A percentile compares a stretch with the other conserved stretches of the same genome.
phyloP scores from a whole-genome alignment of 2,329 filamentous ascomycete genomes.

The Bisporella sp. region DNA sequence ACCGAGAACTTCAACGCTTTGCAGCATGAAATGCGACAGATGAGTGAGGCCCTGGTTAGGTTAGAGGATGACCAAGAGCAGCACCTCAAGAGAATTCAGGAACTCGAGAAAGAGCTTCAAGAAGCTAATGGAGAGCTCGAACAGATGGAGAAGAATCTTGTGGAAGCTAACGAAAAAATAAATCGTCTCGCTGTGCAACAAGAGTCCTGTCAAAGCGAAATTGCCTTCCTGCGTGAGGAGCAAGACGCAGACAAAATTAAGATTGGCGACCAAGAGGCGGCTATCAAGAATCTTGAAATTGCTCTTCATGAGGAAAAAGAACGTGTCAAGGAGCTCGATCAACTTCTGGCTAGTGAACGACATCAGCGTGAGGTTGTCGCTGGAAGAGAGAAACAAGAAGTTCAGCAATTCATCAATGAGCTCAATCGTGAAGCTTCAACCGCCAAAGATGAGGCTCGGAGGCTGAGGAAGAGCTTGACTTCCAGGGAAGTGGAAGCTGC shows the following conservation, averaged over 20 bases:
- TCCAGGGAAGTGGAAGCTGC: slow-evolving; percentile 81
- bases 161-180: slow-evolving; percentile 80
- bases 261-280: slow-evolving; percentile 86
- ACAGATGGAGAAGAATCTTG: slow-evolving; percentile 73
- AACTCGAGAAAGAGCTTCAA: slow-evolving; percentile 74
- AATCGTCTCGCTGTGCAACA: slow-evolving; percentile 84
- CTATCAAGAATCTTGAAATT: slow-evolving; percentile 71
- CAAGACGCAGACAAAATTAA: slow-evolving; percentile 97
- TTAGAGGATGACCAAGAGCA: slow-evolving; percentile 84
- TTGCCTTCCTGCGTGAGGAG: slow-evolving; percentile 91
- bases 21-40: slow-evolving; percentile 86
- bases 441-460: slow-evolving; percentile 79
- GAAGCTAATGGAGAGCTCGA: slow-evolving; percentile 85
- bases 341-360: slow-evolving; percentile 71
- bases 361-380: slow-evolving; percentile 82
- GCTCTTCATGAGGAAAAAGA: slow-evolving; percentile 81
- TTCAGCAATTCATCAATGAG: slow-evolving; percentile 88
- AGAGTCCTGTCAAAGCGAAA: slow-evolving; percentile 87
- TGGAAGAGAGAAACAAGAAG: slow-evolving; percentile 86
- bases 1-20: slow-evolving; percentile 87
- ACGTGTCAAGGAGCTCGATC: slow-evolving; percentile 61
- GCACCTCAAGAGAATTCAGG: slow-evolving; percentile 71
- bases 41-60: slow-evolving; percentile 78
- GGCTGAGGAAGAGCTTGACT: slow-evolving; percentile 74
- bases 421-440: slow-evolving; percentile 77